phyloP scores from a whole-genome alignment of 2,329 filamentous ascomycete species.

The Aphanocladium album region DNA sequence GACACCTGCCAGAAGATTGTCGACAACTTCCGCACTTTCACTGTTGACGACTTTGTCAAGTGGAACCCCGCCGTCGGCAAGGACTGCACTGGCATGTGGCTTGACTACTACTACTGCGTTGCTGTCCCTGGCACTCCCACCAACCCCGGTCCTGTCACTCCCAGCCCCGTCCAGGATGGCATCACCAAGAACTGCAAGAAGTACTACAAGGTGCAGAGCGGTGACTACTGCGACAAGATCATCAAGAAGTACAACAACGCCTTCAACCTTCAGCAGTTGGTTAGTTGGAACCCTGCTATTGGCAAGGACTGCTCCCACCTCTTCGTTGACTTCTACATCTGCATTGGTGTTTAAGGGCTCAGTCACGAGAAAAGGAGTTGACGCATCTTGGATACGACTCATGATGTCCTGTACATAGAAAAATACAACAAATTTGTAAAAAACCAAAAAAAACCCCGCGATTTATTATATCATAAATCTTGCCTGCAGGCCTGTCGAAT shows the following conservation, averaged over 20 bases:
- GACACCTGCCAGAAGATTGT: constrained; percentile 25
- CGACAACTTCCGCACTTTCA: constrained; percentile 23
- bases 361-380: no score
- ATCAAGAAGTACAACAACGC: constrained; percentile 9
- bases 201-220: constrained; percentile 16
- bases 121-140: constrained; percentile 11
- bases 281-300: constrained; percentile 12
- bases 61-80: constrained; percentile 14
- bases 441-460: no score
- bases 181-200: constrained; percentile 13
- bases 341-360: constrained; percentile 2
- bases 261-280: constrained; percentile 10
- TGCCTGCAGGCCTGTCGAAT: not conserved
- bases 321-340: constrained; percentile 13
- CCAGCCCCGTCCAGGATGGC: constrained; percentile 2
- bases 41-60: not conserved
- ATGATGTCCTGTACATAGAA: constrained; percentile 6
- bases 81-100: constrained; percentile 12
- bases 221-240: constrained; percentile 15
- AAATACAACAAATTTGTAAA: not conserved
- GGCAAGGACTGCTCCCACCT: constrained; percentile 8
- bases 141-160: constrained; percentile 1
- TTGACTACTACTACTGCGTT: constrained; percentile 13
- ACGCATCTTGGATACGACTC: not conserved
- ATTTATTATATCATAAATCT: no score